Conservation (phyloP, 176 grass and related monocot species). For the Saccharum spontaneum region DNA sequence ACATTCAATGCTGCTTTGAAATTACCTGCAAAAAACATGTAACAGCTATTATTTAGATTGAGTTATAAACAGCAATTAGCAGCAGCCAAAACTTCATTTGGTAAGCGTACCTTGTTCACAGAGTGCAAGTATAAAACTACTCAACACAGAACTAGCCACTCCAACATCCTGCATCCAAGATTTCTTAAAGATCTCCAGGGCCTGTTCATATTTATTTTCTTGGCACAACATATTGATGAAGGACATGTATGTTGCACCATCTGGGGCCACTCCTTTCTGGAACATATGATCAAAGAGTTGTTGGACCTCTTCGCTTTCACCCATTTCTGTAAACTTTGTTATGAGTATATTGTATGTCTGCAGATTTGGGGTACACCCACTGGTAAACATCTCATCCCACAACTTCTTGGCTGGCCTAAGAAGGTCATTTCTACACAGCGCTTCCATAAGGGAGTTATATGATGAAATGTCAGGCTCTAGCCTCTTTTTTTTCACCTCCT, state of each 20-base stretch:
- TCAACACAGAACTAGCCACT: constrained; percentile 54
- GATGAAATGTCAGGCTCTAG: constrained; percentile 63
- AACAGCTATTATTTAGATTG: neutral
- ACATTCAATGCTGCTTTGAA: constrained; percentile 46
- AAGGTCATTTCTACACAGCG: constrained; percentile 73
- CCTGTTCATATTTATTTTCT: constrained; percentile 61
- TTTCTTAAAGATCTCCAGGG: constrained; percentile 59
- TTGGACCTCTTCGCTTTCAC: constrained; percentile 59
- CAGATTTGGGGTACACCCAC: constrained; percentile 68
- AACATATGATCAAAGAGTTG: constrained; percentile 80
- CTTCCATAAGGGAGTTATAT: constrained; percentile 84
- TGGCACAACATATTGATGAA: constrained; percentile 67
- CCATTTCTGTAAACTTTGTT: constrained; percentile 64
- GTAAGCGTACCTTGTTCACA: constrained; percentile 69
- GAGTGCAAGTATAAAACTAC: constrained; percentile 47
- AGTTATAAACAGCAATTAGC: neutral
- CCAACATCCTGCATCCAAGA: constrained; percentile 57
- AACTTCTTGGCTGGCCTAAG: constrained; percentile 89
- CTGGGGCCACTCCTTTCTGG: constrained; percentile 63
- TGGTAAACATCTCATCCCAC: constrained; percentile 97
- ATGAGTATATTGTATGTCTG: constrained; percentile 90
- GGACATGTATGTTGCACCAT: constrained; percentile 56
- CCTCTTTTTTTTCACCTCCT: constrained; percentile 69
- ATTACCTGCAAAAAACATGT: constrained; percentile 52
- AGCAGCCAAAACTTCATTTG: neutral